phyloP scores from a whole-genome alignment of 108 stramenopile species.

The Fragilariopsis cylindrus region DNA sequence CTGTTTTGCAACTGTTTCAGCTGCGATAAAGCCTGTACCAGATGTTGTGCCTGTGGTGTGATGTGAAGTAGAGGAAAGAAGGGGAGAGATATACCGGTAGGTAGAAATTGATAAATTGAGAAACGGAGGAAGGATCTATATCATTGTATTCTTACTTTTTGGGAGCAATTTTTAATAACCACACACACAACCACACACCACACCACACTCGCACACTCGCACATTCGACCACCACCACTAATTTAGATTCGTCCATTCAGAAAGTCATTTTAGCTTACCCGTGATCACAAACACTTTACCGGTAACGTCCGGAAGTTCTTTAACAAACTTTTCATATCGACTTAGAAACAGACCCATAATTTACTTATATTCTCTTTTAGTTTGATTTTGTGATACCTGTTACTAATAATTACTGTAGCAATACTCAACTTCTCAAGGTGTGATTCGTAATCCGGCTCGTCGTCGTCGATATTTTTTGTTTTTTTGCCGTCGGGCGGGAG shows the following conservation, averaged over 20 bases:
- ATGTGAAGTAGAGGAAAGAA: not conserved
- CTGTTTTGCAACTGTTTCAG: constrained; percentile 20
- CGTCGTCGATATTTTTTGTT: no score
- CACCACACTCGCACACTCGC: no score
- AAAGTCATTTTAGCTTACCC: constrained; percentile 3
- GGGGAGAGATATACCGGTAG: not conserved
- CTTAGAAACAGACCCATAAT: no score
- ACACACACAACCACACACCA: not conserved
- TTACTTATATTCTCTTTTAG: no score
- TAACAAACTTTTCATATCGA: not conserved
- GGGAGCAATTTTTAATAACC: not conserved
- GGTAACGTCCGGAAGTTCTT: constrained; percentile 24
- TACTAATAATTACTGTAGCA: no score
- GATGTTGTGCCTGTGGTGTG: constrained; percentile 3
- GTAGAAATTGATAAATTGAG: not conserved
- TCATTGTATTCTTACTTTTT: not conserved
- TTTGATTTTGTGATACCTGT: no score
- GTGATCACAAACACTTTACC: constrained; percentile 42
- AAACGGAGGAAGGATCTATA: not conserved
- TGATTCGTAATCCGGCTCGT: no score
- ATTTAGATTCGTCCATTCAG: not conserved
- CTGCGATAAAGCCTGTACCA: constrained; percentile 28
- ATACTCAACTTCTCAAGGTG: no score
- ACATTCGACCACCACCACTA: not conserved
- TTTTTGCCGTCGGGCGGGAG: no score